These are phyloP conservation scores for Magnolia officinalis DNA, from an alignment of 164 flowering plant species.

Conservation along the genomic window DNA sequence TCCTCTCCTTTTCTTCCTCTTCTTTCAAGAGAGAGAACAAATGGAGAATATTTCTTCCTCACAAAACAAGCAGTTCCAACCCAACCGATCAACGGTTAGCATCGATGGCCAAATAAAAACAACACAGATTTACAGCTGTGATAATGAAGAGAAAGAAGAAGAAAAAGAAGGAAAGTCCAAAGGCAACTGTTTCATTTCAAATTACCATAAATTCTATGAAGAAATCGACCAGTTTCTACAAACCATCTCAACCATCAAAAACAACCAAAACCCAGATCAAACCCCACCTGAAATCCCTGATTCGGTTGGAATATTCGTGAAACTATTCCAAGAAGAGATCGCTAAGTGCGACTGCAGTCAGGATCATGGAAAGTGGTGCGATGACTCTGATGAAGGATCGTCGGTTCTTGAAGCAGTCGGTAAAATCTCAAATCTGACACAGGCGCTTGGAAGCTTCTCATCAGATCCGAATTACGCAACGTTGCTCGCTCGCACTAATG, in stretches of 20 bases:
- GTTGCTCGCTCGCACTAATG: constrained; percentile 28
- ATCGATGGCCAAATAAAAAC: neutral
- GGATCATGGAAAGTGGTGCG: constrained; percentile 23
- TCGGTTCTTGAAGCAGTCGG: constrained; percentile 27
- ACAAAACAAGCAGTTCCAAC: neutral
- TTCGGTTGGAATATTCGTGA: constrained; percentile 20
- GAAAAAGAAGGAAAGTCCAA: constrained; percentile 4
- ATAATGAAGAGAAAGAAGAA: neutral
- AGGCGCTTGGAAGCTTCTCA: constrained; percentile 12
- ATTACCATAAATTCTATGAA: constrained; percentile 10
- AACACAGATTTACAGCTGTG: neutral
- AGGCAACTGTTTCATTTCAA: constrained; percentile 4
- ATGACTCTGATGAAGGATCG: constrained; percentile 14
- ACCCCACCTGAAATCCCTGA: constrained; percentile 27
- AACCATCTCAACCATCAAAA: neutral
- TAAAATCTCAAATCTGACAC: constrained; percentile 22
- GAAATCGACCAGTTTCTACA: constrained; percentile 27
- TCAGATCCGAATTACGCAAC: constrained; percentile 8
- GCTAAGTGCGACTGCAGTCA: constrained; percentile 25
- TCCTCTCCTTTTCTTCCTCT: constrained; percentile 4
- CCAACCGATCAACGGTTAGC: neutral
- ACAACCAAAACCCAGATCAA: neutral
- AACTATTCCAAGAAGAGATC: constrained; percentile 29
- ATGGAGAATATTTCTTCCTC: neutral
- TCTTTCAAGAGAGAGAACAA: neutral